Percentiles rank a stretch among this genome's conserved stretches.
Conservation (phyloP, 495 filamentous ascomycete genomes). For the Trichoderma asperelloides region DNA sequence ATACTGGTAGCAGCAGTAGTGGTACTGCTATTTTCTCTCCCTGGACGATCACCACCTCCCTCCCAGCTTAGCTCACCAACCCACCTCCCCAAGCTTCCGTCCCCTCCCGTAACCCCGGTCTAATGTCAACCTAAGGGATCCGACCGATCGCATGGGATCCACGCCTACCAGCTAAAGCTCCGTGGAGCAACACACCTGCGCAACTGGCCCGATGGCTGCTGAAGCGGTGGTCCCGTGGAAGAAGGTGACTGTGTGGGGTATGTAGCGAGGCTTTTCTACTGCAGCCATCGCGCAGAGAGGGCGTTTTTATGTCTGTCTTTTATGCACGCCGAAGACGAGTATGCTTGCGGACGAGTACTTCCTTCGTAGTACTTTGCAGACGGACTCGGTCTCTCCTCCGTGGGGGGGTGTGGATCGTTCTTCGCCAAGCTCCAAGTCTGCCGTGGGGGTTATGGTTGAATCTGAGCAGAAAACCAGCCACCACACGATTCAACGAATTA, state of each 20-base stretch:
- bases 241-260: neutral
- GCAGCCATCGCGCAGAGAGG: neutral
- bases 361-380: neutral
- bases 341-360: neutral
- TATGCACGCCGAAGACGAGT: neutral
- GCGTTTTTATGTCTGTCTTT: neutral
- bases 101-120: slow-evolving; percentile 5
- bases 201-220: neutral
- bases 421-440: neutral
- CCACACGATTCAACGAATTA: neutral
- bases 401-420: neutral
- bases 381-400: neutral
- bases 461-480: neutral
- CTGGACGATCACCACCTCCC: neutral
- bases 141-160: slow-evolving; percentile 8
- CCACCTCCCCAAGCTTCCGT: slow-evolving; percentile 8
- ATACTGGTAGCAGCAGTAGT: too few species aligned
- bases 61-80: slow-evolving; percentile 4
- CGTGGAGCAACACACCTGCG: slow-evolving; percentile 4
- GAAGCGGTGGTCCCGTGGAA: neutral
- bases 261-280: neutral
- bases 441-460: neutral
- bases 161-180: neutral
- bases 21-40: neutral
- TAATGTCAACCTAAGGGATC: slow-evolving; percentile 2